Evolutionary conservation across 805 yeast genomes (phyloP), one percentile per base, ranked within the genome.

Genomic region (Sugiyamaella americana): DNA sequence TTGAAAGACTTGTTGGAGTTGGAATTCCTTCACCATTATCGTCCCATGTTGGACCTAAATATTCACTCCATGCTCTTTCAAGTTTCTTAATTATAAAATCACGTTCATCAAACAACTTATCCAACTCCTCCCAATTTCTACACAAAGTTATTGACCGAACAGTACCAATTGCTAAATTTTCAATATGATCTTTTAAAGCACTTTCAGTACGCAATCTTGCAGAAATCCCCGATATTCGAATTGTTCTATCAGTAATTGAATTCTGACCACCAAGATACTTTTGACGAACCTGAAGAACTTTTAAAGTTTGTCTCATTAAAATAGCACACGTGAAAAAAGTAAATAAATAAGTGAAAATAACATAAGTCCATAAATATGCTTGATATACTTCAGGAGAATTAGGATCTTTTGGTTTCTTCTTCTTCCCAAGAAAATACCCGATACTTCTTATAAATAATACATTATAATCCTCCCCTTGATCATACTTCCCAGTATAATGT

Each of bases 221-320:
- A 0, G 98, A 97, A 3, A 91, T 87, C 0, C 98, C 98, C 32
- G 91, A 80, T 11, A 91, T 63, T 48, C 91, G 70, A 36, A 93
- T 82, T 1, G 98, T 93, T 61, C 96, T 74, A 69, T 91, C 98
- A 0, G 98, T 87, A 49, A 91, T 74, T 6, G 95, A 82, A 60
- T 84, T 84, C 62, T 89, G 97, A 52, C 75, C 76, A 0, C 98
- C 97, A 53, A 91, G 69, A 58, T 85, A 84, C 43, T 67, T 68
- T 65, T 91, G 98, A 51, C 98, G 76, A 54, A 84, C 82, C 43
- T 72, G 68, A 24, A 91, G 86, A 32, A 91, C 86, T 50, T 78
- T 74, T 51, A 72, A 72, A 0, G 97, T 84, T 57, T 85, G 89
- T 13, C 77, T 69, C 56, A 82, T 74, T 32, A 93, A 65, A 52